phyloP scores from a whole-genome alignment of 306 rosid genomes.

The Citrullus colocynthis region DNA sequence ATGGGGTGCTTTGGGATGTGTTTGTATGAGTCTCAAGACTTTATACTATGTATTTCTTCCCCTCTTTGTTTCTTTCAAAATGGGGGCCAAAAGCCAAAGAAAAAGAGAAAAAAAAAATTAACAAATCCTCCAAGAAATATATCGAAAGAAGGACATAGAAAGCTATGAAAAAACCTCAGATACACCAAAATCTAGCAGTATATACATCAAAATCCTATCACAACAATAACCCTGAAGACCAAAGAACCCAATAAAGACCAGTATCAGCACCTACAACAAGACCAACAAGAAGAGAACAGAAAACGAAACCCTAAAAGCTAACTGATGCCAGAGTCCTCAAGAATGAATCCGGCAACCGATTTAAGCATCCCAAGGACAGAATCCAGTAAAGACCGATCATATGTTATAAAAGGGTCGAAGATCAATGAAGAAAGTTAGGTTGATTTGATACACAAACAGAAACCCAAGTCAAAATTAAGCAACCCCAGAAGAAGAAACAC shows the following conservation, averaged over 20 bases:
- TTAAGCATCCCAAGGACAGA: slow-evolving; percentile 32
- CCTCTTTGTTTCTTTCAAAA: slow-evolving; percentile 11
- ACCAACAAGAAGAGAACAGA: slow-evolving; percentile 7
- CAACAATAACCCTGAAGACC: slow-evolving; percentile 11
- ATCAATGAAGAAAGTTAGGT: neutral
- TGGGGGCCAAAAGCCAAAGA: slow-evolving; percentile 3
- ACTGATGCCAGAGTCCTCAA: slow-evolving; percentile 50
- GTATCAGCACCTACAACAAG: slow-evolving; percentile 3
- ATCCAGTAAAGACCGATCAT: slow-evolving; percentile 9
- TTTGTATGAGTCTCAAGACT: slow-evolving; percentile 13
- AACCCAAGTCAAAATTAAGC: neutral
- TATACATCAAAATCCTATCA: slow-evolving; percentile 36
- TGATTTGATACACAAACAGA: neutral
- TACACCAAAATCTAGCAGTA: slow-evolving; percentile 23
- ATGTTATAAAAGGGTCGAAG: neutral
- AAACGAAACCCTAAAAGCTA: slow-evolving; percentile 10
- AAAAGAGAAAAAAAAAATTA: slow-evolving; percentile 5
- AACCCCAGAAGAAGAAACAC: neutral
- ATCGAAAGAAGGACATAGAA: slow-evolving; percentile 38
- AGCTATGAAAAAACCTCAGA: neutral
- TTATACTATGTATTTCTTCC: slow-evolving; percentile 10
- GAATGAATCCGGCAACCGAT: slow-evolving; percentile 28
- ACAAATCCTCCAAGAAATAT: slow-evolving; percentile 50
- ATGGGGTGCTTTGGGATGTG: slow-evolving; percentile 36
- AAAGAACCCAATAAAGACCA: slow-evolving; percentile 3